A percentile compares a stretch with the other conserved stretches of the same genome.
Conservation (phyloP, 2,329 filamentous ascomycete genomes). For the Acrocalymma vagum region DNA sequence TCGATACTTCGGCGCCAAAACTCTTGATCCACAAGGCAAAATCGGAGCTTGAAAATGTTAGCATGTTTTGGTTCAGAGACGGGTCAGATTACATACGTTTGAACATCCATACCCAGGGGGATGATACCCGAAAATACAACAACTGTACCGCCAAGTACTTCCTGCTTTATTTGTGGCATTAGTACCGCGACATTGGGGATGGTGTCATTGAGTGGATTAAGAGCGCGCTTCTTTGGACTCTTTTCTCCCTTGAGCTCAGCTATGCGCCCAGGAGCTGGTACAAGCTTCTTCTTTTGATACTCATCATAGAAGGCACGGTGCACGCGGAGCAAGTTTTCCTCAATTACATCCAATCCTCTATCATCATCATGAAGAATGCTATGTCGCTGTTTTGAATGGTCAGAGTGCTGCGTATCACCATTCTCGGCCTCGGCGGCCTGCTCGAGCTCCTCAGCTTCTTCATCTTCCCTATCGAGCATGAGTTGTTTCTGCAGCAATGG, state of each 20-base stretch:
- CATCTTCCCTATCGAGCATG: slow-evolving; percentile 84
- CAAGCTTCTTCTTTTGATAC: slow-evolving; percentile 68
- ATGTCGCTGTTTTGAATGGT: slow-evolving; percentile 64
- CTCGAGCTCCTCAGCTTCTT: slow-evolving; percentile 63
- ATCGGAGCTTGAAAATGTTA: slow-evolving; percentile 67
- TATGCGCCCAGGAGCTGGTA: slow-evolving; percentile 55
- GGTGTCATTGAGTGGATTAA: slow-evolving; percentile 60
- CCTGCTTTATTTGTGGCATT: slow-evolving; percentile 82
- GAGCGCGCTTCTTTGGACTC: slow-evolving; percentile 55
- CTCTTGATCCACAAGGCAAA: slow-evolving; percentile 85
- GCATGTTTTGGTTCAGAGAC: neutral
- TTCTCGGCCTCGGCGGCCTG: slow-evolving; percentile 50
- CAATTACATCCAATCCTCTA: slow-evolving; percentile 78
- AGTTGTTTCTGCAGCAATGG: slow-evolving; percentile 93
- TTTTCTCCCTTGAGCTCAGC: slow-evolving; percentile 61
- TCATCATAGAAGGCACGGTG: slow-evolving; percentile 84
- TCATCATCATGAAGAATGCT: slow-evolving; percentile 90
- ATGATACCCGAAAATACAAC: slow-evolving; percentile 93
- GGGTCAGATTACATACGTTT: slow-evolving; percentile 54
- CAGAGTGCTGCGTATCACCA: slow-evolving; percentile 42
- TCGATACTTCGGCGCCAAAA: slow-evolving; percentile 78
- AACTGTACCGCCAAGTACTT: slow-evolving; percentile 76
- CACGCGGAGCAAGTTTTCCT: slow-evolving; percentile 76
- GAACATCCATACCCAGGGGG: slow-evolving; percentile 79
- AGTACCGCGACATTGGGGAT: slow-evolving; percentile 88